Evolutionary conservation across 306 rosid species (phyloP).

Genomic region (Sesbania bispinosa): DNA sequence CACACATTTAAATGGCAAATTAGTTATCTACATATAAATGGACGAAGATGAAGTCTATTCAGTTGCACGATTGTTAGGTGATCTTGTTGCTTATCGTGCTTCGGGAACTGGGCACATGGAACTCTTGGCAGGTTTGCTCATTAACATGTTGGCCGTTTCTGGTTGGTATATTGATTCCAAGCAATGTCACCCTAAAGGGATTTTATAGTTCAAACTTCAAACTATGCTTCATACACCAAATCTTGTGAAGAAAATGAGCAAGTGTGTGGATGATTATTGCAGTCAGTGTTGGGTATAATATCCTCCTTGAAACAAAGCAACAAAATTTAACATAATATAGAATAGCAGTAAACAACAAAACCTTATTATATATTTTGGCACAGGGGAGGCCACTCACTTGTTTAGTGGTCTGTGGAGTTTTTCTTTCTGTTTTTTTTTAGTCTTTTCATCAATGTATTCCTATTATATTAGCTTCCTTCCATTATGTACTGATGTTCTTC

Average conservation of each 20-base stretch:
- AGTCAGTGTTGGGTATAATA: not conserved
- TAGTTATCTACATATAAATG: too few species aligned
- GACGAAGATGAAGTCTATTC: slow-evolving; percentile 87
- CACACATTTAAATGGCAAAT: too few species aligned
- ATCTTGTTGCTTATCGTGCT: slow-evolving; percentile 92
- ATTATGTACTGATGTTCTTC: slow-evolving; percentile 2
- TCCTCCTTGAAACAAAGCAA: not conserved
- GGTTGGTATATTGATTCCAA: not conserved
- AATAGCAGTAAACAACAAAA: not conserved
- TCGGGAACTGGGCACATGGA: slow-evolving; percentile 89
- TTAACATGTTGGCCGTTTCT: not conserved
- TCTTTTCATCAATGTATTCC: not conserved
- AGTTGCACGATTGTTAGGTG: slow-evolving; percentile 79
- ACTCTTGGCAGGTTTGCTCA: slow-evolving; percentile 76
- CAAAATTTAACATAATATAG: not conserved
- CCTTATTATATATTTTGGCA: too few species aligned
- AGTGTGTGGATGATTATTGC: not conserved
- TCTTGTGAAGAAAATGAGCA: not conserved
- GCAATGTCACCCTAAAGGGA: not conserved
- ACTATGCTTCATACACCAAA: not conserved
- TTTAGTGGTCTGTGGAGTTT: not conserved
- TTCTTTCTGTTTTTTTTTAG: not conserved
- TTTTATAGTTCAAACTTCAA: not conserved
- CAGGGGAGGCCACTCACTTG: not conserved
- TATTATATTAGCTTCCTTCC: not conserved